Conservation (phyloP, 2,329 filamentous ascomycete genomes). For the Curvularia verruculosa region DNA sequence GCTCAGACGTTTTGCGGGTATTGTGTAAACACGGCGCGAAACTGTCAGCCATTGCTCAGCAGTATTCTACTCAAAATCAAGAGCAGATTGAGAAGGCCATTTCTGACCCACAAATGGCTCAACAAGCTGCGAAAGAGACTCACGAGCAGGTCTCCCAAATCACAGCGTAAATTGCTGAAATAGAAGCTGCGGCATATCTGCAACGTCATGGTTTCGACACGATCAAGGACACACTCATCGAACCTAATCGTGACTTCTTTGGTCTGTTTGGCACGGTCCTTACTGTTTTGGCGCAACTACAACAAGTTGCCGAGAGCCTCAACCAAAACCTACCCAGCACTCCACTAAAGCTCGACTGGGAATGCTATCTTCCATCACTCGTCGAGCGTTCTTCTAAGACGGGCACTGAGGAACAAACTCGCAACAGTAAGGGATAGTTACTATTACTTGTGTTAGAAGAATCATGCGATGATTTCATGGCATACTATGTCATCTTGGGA, state of each 20-base stretch:
- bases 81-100: neutral
- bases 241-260: slow-evolving; percentile 14
- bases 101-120: neutral
- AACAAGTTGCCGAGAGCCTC: slow-evolving; percentile 13
- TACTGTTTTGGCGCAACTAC: slow-evolving; percentile 9
- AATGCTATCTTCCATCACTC: slow-evolving; percentile 2
- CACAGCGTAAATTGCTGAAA: neutral
- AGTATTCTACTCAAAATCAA: neutral
- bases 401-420: neutral
- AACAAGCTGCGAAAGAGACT: neutral
- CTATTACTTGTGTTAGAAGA: neutral
- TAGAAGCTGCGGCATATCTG: neutral
- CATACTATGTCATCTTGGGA: neutral
- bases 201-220: slow-evolving; percentile 13
- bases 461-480: neutral
- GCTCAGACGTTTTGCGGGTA: neutral
- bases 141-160: neutral
- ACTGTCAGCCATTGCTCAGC: slow-evolving; percentile 1
- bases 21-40: slow-evolving; percentile 1
- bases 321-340: slow-evolving; percentile 18
- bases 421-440: slow-evolving; percentile 1
- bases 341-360: slow-evolving; percentile 5
- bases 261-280: slow-evolving; percentile 5
- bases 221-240: slow-evolving; percentile 9
- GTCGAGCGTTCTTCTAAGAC: neutral